Evolutionary conservation across 2,329 filamentous ascomycete species (phyloP).

Genomic region (Stagonosporopsis chrysanthemi): DNA sequence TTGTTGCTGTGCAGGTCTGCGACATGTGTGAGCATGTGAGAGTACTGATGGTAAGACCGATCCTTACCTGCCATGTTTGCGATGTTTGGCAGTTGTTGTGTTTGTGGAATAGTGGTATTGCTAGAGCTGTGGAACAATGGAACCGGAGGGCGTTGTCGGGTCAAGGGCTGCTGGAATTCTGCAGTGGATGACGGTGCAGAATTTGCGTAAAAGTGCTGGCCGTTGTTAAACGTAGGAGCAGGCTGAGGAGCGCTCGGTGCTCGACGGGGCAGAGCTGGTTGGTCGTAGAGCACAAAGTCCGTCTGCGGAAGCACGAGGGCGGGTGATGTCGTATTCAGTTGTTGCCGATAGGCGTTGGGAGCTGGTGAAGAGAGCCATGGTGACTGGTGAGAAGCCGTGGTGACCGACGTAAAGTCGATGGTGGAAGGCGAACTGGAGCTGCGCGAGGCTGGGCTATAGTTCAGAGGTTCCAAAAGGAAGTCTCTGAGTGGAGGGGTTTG

Average conservation of each 20-base stretch:
- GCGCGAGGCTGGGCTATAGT: constrained; percentile 69
- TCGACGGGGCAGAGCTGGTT: constrained; percentile 56
- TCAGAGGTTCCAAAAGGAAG: constrained; percentile 63
- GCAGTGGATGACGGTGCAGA: constrained; percentile 68
- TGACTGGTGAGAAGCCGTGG: constrained; percentile 77
- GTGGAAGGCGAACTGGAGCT: constrained; percentile 64
- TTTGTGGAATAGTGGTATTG: constrained; percentile 59
- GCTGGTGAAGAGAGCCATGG: constrained; percentile 78
- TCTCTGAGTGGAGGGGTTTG: constrained; percentile 45
- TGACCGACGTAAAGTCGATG: constrained; percentile 78
- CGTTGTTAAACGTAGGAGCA: constrained; percentile 66
- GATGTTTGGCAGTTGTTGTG: constrained; percentile 32
- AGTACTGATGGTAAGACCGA: constrained; percentile 19
- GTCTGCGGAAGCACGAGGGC: constrained; percentile 61
- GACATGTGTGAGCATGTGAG: constrained; percentile 39
- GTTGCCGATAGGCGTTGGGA: constrained; percentile 60
- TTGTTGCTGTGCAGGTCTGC: constrained; percentile 50
- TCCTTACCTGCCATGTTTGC: constrained; percentile 51
- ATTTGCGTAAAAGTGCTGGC: constrained; percentile 71
- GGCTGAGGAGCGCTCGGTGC: constrained; percentile 61
- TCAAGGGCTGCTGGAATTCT: constrained; percentile 63
- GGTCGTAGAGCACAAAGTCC: constrained; percentile 81
- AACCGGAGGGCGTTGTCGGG: constrained; percentile 69
- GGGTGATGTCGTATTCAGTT: constrained; percentile 54
- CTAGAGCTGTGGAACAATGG: constrained; percentile 72